phyloP scores from a whole-genome alignment of 1,139 yeast genomes.

The Debaryomyces nepalensis region DNA sequence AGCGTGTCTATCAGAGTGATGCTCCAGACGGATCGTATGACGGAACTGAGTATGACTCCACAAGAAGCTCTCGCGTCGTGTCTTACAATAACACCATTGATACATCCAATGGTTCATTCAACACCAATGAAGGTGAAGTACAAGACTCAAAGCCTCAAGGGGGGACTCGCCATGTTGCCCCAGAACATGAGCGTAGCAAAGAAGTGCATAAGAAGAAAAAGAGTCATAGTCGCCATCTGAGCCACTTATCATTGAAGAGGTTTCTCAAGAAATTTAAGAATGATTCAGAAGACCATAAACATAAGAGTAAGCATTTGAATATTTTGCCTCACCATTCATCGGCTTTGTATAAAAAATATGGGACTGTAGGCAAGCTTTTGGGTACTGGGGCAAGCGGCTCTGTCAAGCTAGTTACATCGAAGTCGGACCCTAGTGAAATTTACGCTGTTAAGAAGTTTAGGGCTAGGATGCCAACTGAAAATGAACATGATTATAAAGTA shows the following conservation, averaged over 20 bases:
- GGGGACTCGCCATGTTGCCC: background rate
- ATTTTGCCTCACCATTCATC: slow-evolving; percentile 19
- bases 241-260: slow-evolving; percentile 42
- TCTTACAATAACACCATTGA: slow-evolving; percentile 1
- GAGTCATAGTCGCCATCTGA: slow-evolving; percentile 13
- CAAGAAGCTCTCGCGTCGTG: background rate
- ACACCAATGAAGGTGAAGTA: slow-evolving; percentile 1
- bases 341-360: slow-evolving; percentile 53
- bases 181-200: background rate
- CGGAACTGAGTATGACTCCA: slow-evolving; percentile 6
- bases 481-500: slow-evolving; percentile 57
- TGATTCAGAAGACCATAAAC: slow-evolving; percentile 15
- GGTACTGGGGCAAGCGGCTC: slow-evolving; percentile 85
- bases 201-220: background rate
- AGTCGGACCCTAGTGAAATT: slow-evolving; percentile 48
- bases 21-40: slow-evolving; percentile 2
- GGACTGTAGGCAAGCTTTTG: slow-evolving; percentile 56
- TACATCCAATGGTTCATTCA: slow-evolving; percentile 5
- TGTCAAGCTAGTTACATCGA: slow-evolving; percentile 60
- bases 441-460: slow-evolving; percentile 76
- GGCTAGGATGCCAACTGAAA: slow-evolving; percentile 54
- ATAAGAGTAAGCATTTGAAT: slow-evolving; percentile 2
- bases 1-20: slow-evolving; percentile 7
- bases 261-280: slow-evolving; percentile 46
- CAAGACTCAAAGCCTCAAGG: background rate